Evolutionary conservation across 495 filamentous ascomycete species (phyloP), one percentile per base, ranked within the genome.

Genomic region (Penicillium ucsense): DNA sequence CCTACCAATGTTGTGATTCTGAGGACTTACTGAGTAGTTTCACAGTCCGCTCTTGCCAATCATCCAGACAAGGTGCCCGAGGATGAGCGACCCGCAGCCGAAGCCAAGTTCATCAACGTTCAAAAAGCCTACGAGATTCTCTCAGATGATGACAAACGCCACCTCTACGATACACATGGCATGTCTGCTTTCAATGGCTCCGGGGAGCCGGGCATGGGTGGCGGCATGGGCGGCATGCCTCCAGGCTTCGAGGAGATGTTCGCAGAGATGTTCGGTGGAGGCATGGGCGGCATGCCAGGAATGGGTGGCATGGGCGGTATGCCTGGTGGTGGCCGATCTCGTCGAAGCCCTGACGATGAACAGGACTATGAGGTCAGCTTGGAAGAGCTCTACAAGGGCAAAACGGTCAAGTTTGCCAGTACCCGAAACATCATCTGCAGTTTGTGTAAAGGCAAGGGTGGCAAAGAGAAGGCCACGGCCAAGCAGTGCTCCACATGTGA

Each of bases 121-220:
- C 88, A 84, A 42, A 84, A 92, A 71, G 92, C 92, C 50, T 98
- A 97, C 72, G 92, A 98, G 62, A 95, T 97, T 60, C 87, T 98
- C 40, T 84, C 84, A 67, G 90, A 98, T 75, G 94, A 96, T 44
- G 82, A 96, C 31, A 96, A 94, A 62, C 84, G 92, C 51, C 76
- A 86, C 27, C 64, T 89, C 42, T 98, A 98, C 67, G 90, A 98
- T 60, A 85, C 81, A 34, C 87, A 95, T 58, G 92, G 92, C 64
- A 95, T 97, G 89, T 69, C 81, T 27, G 92, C 89, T n/a, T 97
- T 97, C 57, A 86, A 94, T 55, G 66, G 75, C 8, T 70, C 76
- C 41, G 78, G 82, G 36, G 79, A 80, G 40, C 80, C 78, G 2
- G 81, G 80, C 8, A 82, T 82, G 73, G 81, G 77, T 31, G 81